Percentiles rank a stretch among this genome's conserved stretches.
phyloP scores from a whole-genome alignment of 106 monocot genomes.

The Dendrobium nobile region DNA sequence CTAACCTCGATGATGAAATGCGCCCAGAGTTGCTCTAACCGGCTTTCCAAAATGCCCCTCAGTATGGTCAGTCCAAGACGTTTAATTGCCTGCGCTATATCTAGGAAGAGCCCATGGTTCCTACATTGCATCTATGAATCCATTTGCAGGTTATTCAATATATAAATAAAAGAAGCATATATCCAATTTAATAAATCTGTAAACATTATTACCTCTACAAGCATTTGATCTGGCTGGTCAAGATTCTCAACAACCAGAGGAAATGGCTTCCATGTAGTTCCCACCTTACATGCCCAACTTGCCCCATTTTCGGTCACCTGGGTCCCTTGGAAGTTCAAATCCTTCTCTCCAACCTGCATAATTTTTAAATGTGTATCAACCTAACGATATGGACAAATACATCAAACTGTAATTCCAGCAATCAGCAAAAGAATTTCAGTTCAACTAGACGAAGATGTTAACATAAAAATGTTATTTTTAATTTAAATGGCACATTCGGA shows the following conservation, averaged over 20 bases:
- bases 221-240: slow-evolving; percentile 66
- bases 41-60: slow-evolving; percentile 53
- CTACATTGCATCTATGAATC: slow-evolving; percentile 51
- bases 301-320: not conserved
- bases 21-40: slow-evolving; percentile 60
- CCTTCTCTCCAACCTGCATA: not conserved
- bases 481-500: no score
- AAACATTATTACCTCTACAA: slow-evolving; percentile 59
- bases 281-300: slow-evolving; percentile 25
- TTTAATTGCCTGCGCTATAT: slow-evolving; percentile 67
- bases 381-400: no score
- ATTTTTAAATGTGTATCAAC: not conserved
- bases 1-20: slow-evolving; percentile 76
- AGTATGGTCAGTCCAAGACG: slow-evolving; percentile 48
- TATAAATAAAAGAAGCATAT: not conserved
- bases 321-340: not conserved
- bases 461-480: no score
- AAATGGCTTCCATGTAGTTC: slow-evolving; percentile 21
- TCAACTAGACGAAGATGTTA: no score
- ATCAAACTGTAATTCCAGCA: no score
- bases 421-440: no score
- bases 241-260: slow-evolving; percentile 72
- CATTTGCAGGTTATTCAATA: not conserved
- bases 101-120: slow-evolving; percentile 62
- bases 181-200: not conserved